Evolutionary conservation across 208 protist species (phyloP).

Genomic region (Wallacemonas collosoma): DNA sequence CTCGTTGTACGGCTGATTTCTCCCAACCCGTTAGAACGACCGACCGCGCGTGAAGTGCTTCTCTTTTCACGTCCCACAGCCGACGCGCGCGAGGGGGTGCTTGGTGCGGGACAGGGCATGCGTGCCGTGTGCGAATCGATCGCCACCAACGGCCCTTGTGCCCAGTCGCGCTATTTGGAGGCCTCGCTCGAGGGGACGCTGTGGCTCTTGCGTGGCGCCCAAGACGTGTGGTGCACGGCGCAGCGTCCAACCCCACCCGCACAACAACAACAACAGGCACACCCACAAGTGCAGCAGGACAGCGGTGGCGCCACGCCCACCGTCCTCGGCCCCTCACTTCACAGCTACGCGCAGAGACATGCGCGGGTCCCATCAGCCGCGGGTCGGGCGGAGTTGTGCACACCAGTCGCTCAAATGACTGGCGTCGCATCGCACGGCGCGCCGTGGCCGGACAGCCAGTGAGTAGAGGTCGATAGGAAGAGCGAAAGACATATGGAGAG

Average conservation of each 20-base stretch:
- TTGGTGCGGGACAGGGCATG: slow-evolving; percentile 25
- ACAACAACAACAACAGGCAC: too few species aligned
- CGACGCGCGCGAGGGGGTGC: slow-evolving; percentile 22
- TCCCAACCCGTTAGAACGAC: slow-evolving; percentile 58
- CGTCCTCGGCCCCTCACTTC: too few species aligned
- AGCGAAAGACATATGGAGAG: slow-evolving; percentile 1
- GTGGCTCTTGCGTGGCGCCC: slow-evolving; percentile 29
- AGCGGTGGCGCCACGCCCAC: too few species aligned
- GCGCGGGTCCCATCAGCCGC: background rate
- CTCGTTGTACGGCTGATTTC: slow-evolving; percentile 56
- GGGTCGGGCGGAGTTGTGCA: slow-evolving; percentile 31
- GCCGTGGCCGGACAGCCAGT: slow-evolving; percentile 15
- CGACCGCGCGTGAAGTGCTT: slow-evolving; percentile 71
- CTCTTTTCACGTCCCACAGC: slow-evolving; percentile 58
- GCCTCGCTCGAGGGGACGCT: slow-evolving; percentile 39
- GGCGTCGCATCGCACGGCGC: background rate
- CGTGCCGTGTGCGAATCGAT: background rate
- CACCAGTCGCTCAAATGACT: slow-evolving; percentile 25
- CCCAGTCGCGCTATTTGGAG: slow-evolving; percentile 33
- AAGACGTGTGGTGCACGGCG: slow-evolving; percentile 5
- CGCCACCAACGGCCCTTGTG: slow-evolving; percentile 7
- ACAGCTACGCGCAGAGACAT: too few species aligned
- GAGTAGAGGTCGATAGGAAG: slow-evolving; percentile 13
- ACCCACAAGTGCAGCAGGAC: too few species aligned
- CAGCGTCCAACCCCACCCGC: background rate